Base-by-base conservation (phyloP, 176 grass and related monocot species). In the Cenchrus fungigraminus region DNA sequence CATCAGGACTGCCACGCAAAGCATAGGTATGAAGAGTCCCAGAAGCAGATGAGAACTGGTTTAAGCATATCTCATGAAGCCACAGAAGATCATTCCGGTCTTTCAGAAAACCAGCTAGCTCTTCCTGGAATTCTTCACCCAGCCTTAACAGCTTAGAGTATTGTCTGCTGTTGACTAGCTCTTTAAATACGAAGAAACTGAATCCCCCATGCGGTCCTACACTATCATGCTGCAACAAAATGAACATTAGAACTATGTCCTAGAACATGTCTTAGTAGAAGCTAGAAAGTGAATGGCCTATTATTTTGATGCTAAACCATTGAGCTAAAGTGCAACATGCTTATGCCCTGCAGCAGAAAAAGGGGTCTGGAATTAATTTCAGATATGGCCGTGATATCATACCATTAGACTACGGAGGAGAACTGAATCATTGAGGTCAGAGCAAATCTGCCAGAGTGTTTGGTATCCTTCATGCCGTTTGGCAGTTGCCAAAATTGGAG, bases 111-210 rank as follows among this genome's bases (percentile, higher is more conserved):
- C 25, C 83, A 65, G 89, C 82, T 78, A 99, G 80, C 70, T 96
- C 93, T 82, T 99, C 90, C 72, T 90, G 93, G 79, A 99, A 99
- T 91, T 99, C 97, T 94, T 99, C 93, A 73, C 97, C 97, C 73
- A 99, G 90, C 72, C 97, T 94, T 84, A 96, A 71, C 73, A 98
- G 84, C 84, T 98, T 98, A 78, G 93, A 76, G n/a, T 86, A 87
- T 32, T 94, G 81, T 6, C 17, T 17, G 25, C 81, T 94, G 50
- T 86, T 91, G 66, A 91, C 59, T 65, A 99, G 65, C 58, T 99
- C 93, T 71, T 89, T 91, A 62, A 99, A 96, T 65, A 95, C 93
- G 51, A 92, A 99, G 86, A 86, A 92, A 86, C 93, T 94, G 93
- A 99, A 99, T 79, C 93, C 97, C n/a, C 93, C 93, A 76, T 95